These are phyloP conservation scores for Fusarium buharicum DNA, from an alignment of 2,329 filamentous ascomycete species.

Conservation along the genomic window DNA sequence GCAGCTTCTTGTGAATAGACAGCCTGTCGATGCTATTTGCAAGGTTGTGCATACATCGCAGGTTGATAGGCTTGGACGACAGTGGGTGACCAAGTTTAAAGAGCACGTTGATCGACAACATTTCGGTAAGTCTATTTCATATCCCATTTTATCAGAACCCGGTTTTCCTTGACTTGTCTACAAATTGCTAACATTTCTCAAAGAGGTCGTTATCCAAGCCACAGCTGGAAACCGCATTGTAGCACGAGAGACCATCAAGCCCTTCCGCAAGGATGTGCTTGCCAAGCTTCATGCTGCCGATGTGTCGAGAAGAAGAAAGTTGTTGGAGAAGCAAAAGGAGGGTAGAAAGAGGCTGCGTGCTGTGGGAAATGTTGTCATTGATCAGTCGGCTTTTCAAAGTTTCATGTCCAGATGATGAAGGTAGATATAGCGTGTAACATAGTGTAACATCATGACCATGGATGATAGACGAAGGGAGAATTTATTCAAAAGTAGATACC, in stretches of 20 bases:
- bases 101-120: conserved; percentile 96
- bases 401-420: conserved; percentile 79
- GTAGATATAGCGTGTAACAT: conserved; percentile 27
- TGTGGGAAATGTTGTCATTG: conserved; percentile 93
- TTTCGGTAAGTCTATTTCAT: conserved; percentile 65
- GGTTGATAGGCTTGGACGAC: conserved; percentile 79
- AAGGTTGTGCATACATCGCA: conserved; percentile 87
- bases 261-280: conserved; percentile 94
- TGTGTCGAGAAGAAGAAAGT: conserved; percentile 81
- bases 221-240: conserved; percentile 84
- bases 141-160: neutral
- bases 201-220: conserved; percentile 92
- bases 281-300: conserved; percentile 94
- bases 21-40: conserved; percentile 93
- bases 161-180: neutral
- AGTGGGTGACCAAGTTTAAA: conserved; percentile 96
- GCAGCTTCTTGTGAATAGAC: conserved; percentile 92
- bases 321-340: conserved; percentile 97
- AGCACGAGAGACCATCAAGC: conserved; percentile 93
- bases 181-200: conserved; percentile 3
- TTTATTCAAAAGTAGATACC: conserved; percentile 21
- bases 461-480: conserved; percentile 6
- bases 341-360: conserved; percentile 87
- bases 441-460: conserved; percentile 31
- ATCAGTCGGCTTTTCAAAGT: conserved; percentile 93